These are phyloP conservation scores for Penicillium carneum DNA, from an alignment of 2,329 filamentous ascomycete species.

Conservation along the genomic window DNA sequence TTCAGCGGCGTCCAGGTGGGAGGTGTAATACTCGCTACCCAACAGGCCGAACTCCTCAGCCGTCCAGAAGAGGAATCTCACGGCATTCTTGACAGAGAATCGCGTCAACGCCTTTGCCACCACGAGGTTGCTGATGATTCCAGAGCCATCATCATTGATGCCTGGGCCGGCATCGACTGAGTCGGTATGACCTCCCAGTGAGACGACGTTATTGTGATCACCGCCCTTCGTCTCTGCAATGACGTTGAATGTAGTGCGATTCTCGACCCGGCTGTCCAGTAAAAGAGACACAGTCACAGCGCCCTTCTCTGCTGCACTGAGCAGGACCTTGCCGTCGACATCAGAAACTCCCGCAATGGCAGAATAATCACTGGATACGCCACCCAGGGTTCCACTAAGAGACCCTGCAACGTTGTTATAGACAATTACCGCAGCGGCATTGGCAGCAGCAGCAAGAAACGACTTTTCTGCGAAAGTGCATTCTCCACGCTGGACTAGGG, in stretches of 20 bases:
- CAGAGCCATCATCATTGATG: slow-evolving; percentile 80
- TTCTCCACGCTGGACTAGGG: slow-evolving; percentile 72
- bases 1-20: slow-evolving; percentile 57
- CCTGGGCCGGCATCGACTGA: slow-evolving; percentile 69
- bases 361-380: slow-evolving; percentile 57
- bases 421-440: slow-evolving; percentile 74
- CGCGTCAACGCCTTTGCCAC: slow-evolving; percentile 69
- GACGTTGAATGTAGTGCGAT: slow-evolving; percentile 63
- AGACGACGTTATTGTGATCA: slow-evolving; percentile 65
- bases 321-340: slow-evolving; percentile 64
- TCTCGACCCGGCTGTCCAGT: slow-evolving; percentile 56
- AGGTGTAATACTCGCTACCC: slow-evolving; percentile 66
- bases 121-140: slow-evolving; percentile 67
- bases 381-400: slow-evolving; percentile 73
- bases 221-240: slow-evolving; percentile 67
- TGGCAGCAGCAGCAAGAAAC: slow-evolving; percentile 69
- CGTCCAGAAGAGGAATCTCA: slow-evolving; percentile 72
- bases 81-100: slow-evolving; percentile 74
- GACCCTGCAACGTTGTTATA: slow-evolving; percentile 74
- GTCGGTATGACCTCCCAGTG: slow-evolving; percentile 68
- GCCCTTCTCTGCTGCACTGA: slow-evolving; percentile 60
- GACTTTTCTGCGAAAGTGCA: slow-evolving; percentile 78
- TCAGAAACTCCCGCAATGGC: slow-evolving; percentile 72
- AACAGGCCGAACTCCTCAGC: slow-evolving; percentile 70
- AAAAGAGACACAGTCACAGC: slow-evolving; percentile 47